A percentile compares a stretch with the other conserved stretches of the same genome.
Conservation (phyloP, 805 yeast genomes). For the Kluyveromyces dobzhanskii region DNA sequence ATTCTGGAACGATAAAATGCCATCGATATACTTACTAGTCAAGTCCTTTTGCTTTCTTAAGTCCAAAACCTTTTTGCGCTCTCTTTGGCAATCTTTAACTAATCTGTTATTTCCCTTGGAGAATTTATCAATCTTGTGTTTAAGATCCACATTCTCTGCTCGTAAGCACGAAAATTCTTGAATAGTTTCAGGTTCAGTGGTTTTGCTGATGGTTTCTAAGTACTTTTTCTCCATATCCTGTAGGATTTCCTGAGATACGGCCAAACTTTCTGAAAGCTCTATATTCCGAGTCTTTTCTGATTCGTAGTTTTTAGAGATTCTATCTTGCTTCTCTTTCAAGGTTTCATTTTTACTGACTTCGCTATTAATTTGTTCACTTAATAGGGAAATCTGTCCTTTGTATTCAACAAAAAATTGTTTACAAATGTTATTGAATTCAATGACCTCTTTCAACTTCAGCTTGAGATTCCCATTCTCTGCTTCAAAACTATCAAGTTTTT, state of each 20-base stretch:
- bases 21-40: conserved; percentile 12
- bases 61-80: conserved; percentile 21
- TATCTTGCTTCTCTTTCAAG: conserved; percentile 1
- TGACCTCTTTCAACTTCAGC: conserved; percentile 1
- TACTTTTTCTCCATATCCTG: conserved; percentile 2
- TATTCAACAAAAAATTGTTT: conserved; percentile 5
- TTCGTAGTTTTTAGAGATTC: conserved; percentile 2
- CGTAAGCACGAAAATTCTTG: background rate
- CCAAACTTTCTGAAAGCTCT: conserved; percentile 3
- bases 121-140: background rate
- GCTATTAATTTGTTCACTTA: conserved; percentile 1
- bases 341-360: conserved; percentile 1
- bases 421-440: conserved; percentile 3
- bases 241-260: background rate
- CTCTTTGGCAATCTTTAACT: conserved; percentile 17
- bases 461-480: conserved; percentile 1
- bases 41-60: conserved; percentile 13
- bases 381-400: background rate
- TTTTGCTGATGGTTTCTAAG: background rate
- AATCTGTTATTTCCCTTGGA: conserved; percentile 10
- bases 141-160: background rate
- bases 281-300: conserved; percentile 1
- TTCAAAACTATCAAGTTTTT: conserved; percentile 1
- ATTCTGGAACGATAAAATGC: conserved; percentile 15
- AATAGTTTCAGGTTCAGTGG: background rate